These are phyloP conservation scores for Rutstroemia sp. DNA, from an alignment of 2,329 filamentous ascomycete genomes.

Conservation along the genomic window DNA sequence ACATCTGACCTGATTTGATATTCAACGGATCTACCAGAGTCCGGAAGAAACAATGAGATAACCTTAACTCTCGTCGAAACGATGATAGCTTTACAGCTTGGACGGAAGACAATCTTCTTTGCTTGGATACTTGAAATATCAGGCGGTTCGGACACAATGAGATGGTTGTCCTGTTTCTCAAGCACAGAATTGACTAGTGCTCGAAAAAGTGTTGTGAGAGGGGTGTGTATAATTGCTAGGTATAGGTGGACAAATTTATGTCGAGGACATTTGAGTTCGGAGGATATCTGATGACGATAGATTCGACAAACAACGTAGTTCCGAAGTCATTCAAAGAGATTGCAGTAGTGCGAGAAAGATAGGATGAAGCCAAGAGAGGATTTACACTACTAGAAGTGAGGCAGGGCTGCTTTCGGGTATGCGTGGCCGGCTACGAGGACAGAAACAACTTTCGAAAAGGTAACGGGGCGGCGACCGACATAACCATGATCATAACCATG, in stretches of 20 bases:
- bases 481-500: constrained; percentile 16
- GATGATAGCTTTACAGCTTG: constrained; percentile 19
- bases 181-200: background rate
- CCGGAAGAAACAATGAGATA: constrained; percentile 21
- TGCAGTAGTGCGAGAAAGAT: constrained; percentile 13
- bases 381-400: constrained; percentile 15
- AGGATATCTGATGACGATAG: constrained; percentile 13
- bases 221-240: no score
- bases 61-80: constrained; percentile 21
- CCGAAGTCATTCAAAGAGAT: constrained; percentile 9
- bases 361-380: constrained; percentile 13
- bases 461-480: constrained; percentile 26
- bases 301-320: constrained; percentile 7
- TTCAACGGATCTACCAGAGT: constrained; percentile 19
- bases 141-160: constrained; percentile 17
- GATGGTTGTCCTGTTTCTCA: background rate
- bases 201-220: background rate
- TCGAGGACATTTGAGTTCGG: constrained; percentile 2
- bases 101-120: constrained; percentile 14
- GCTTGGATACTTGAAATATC: constrained; percentile 17
- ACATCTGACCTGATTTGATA: constrained; percentile 23
- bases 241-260: background rate
- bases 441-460: constrained; percentile 22
- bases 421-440: constrained; percentile 24
- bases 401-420: constrained; percentile 25